Percentiles rank a stretch among this genome's conserved stretches.
Conservation (phyloP, 768 basidiomycete species). For the Dendrothele bispora region DNA sequence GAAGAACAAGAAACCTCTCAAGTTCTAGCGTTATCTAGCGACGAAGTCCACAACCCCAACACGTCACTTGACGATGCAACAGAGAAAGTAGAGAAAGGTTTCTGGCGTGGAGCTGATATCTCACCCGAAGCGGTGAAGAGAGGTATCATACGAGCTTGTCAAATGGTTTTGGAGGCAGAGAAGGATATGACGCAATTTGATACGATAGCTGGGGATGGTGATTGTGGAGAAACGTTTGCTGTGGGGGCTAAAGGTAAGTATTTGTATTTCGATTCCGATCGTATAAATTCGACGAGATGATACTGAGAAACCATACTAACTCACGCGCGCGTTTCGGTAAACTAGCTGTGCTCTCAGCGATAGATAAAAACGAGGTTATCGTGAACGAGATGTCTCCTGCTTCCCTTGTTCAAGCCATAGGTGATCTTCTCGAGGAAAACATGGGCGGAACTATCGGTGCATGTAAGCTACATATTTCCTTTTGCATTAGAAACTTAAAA, state of each 20-base stretch:
- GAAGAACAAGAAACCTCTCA: background rate
- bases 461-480: slow-evolving; percentile 27
- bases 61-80: background rate
- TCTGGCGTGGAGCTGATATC: slow-evolving; percentile 1
- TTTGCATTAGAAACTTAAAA: background rate
- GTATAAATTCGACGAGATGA: no score
- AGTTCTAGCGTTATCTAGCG: background rate
- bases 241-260: slow-evolving; percentile 40
- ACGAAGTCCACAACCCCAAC: background rate
- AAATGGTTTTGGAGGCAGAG: slow-evolving; percentile 44
- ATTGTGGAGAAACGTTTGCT: slow-evolving; percentile 60
- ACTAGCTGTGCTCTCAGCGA: slow-evolving; percentile 30
- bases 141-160: slow-evolving; percentile 38
- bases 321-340: background rate
- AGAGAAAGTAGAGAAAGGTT: background rate
- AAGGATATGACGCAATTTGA: slow-evolving; percentile 58
- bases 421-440: slow-evolving; percentile 44
- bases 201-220: slow-evolving; percentile 62
- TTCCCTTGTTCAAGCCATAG: slow-evolving; percentile 28
- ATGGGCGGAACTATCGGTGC: slow-evolving; percentile 63
- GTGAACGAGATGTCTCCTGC: slow-evolving; percentile 12
- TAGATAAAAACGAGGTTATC: slow-evolving; percentile 27
- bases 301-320: background rate
- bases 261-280: no score
- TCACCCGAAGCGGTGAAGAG: slow-evolving; percentile 17